Evolutionary conservation across 2,329 filamentous ascomycete genomes (phyloP).

Genomic region (Xylariaceae sp.): DNA sequence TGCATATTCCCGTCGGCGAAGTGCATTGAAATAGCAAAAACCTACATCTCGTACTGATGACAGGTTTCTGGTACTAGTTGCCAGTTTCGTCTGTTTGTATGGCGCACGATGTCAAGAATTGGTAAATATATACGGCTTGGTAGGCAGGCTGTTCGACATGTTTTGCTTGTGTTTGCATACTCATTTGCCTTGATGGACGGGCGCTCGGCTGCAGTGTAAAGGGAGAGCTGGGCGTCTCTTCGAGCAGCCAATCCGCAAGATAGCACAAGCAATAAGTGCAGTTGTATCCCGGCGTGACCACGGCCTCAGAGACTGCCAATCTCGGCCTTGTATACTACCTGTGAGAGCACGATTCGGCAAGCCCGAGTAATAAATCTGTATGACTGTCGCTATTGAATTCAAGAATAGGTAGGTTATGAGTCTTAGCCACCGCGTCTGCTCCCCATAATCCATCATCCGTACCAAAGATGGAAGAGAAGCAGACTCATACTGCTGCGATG

Average conservation of each 20-base stretch:
- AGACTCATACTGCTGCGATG: too few species aligned
- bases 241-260: not conserved
- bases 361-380: not conserved
- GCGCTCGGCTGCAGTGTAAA: constrained; percentile 3
- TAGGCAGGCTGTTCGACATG: constrained; percentile 11
- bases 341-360: not conserved
- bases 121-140: not conserved
- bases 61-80: not conserved
- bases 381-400: not conserved
- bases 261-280: not conserved
- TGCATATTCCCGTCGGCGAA: constrained; percentile 15
- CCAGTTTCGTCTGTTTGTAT: not conserved
- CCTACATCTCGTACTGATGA: not conserved
- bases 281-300: constrained; percentile 6
- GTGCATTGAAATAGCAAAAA: constrained; percentile 6
- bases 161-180: constrained; percentile 1
- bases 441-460: too few species aligned
- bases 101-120: not conserved
- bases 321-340: not conserved
- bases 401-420: not conserved
- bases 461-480: too few species aligned
- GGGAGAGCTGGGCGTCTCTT: not conserved
- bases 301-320: not conserved
- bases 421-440: not conserved
- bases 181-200: not conserved